These are phyloP conservation scores for Dactylellina cionopaga DNA, from an alignment of 2,329 filamentous ascomycete species.

Conservation along the genomic window DNA sequence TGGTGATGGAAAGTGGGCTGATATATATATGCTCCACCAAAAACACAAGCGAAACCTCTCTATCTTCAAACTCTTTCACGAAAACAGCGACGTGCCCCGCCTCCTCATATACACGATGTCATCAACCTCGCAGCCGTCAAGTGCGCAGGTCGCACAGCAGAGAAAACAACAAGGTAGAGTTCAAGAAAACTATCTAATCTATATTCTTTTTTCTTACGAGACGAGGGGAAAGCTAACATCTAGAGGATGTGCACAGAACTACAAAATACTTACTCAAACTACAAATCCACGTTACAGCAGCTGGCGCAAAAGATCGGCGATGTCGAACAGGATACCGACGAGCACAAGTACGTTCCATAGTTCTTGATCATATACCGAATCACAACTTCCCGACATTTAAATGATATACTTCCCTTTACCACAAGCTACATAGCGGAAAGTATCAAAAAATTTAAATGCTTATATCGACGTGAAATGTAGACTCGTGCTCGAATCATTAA, in stretches of 20 bases:
- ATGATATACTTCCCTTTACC: too few relatives aligned
- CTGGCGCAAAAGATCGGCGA: conserved; percentile 96
- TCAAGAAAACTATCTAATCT: background rate
- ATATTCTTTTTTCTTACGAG: conserved; percentile 5
- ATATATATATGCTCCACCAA: conserved; percentile 43
- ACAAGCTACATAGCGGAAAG: too few relatives aligned
- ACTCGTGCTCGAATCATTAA: conserved; percentile 90
- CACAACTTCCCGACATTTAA: too few relatives aligned
- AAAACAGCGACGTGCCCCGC: background rate
- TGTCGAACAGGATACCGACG: conserved; percentile 95
- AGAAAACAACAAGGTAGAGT: conserved; percentile 60
- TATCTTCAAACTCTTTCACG: conserved; percentile 11
- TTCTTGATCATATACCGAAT: too few relatives aligned
- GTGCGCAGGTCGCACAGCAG: conserved; percentile 48
- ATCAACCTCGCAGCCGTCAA: conserved; percentile 15
- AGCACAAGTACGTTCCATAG: conserved; percentile 93
- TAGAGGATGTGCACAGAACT: conserved; percentile 69
- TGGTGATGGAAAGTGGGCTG: conserved; percentile 37
- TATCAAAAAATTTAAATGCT: background rate
- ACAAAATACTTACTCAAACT: conserved; percentile 81
- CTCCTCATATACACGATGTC: conserved; percentile 25
- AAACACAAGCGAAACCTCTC: conserved; percentile 31
- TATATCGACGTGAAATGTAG: conserved; percentile 67
- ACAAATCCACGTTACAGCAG: conserved; percentile 82
- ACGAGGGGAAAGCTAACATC: background rate